phyloP scores from a whole-genome alignment of 2,329 filamentous ascomycete genomes.

The Stemphylium lycopersici region DNA sequence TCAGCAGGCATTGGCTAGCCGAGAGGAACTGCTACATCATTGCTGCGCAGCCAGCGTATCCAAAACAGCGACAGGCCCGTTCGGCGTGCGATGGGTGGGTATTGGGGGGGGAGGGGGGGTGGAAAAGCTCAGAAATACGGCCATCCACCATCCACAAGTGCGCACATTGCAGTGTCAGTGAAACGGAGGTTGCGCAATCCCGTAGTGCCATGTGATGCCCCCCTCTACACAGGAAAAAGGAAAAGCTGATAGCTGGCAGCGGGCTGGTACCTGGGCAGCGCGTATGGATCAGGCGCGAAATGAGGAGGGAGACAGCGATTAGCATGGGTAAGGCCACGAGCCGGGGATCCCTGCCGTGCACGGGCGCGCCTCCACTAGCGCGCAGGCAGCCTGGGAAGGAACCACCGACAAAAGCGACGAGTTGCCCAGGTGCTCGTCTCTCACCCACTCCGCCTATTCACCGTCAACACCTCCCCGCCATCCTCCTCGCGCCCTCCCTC shows the following conservation, averaged over 20 bases:
- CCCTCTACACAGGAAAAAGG: not conserved
- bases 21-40: constrained; percentile 13
- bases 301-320: constrained; percentile 18
- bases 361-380: constrained; percentile 4
- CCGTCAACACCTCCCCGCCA: constrained; percentile 30
- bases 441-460: constrained; percentile 29
- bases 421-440: constrained; percentile 26
- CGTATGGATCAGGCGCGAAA: constrained; percentile 17
- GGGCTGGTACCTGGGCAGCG: constrained; percentile 9
- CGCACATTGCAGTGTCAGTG: too few species aligned
- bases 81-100: not conserved
- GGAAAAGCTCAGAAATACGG: too few species aligned
- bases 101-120: not conserved
- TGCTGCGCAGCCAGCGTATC: constrained; percentile 6
- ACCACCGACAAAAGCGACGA: constrained; percentile 28
- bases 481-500: constrained; percentile 22
- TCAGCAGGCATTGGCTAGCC: constrained; percentile 16
- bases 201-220: too few species aligned
- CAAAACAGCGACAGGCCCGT: not conserved
- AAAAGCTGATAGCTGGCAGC: not conserved
- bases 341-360: constrained; percentile 15
- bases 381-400: constrained; percentile 18
- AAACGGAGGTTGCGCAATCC: too few species aligned
- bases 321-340: constrained; percentile 11
- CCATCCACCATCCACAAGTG: too few species aligned